These are phyloP conservation scores for Lignosus rhinocerotis DNA, from an alignment of 1,284 basidiomycete genomes.

Conservation along the genomic window DNA sequence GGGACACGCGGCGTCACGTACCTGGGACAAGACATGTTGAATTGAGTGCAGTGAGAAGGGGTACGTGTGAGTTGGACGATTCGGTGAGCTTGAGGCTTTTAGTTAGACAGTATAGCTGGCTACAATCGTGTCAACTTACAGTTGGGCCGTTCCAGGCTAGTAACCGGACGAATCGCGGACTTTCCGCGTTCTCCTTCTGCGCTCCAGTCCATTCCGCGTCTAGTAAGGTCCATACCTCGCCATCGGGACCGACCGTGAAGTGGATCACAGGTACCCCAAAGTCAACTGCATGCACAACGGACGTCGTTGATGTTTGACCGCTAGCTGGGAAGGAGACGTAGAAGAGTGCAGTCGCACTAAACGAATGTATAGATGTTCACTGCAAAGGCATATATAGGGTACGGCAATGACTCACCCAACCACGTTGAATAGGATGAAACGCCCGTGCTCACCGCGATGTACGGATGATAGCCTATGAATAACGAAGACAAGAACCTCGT, in stretches of 20 bases:
- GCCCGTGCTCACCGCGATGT: conserved; percentile 32
- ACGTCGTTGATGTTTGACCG: conserved; percentile 24
- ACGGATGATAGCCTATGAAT: conserved; percentile 52
- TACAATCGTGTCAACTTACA: conserved; percentile 11
- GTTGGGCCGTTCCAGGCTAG: conserved; percentile 23
- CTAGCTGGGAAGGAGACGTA: conserved; percentile 39
- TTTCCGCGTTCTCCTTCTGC: neutral
- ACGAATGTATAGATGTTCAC: neutral
- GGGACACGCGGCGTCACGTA: conserved; percentile 21
- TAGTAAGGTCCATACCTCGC: conserved; percentile 48
- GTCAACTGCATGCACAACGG: conserved; percentile 45
- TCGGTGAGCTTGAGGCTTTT: conserved; percentile 25
- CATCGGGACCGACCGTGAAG: conserved; percentile 47
- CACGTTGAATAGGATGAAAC: conserved; percentile 61
- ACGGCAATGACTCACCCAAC: conserved; percentile 54
- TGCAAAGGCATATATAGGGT: neutral
- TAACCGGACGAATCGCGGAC: conserved; percentile 7
- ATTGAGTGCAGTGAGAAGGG: conserved; percentile 42
- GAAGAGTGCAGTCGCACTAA: conserved; percentile 71
- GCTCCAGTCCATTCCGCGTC: conserved; percentile 38
- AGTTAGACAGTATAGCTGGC: neutral
- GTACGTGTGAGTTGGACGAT: conserved; percentile 15
- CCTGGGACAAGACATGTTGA: conserved; percentile 40
- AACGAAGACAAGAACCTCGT: conserved; percentile 45
- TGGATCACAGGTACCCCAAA: conserved; percentile 60